phyloP scores from a whole-genome alignment of 2,329 filamentous ascomycete genomes.

The Rhynchosporium graminicola region DNA sequence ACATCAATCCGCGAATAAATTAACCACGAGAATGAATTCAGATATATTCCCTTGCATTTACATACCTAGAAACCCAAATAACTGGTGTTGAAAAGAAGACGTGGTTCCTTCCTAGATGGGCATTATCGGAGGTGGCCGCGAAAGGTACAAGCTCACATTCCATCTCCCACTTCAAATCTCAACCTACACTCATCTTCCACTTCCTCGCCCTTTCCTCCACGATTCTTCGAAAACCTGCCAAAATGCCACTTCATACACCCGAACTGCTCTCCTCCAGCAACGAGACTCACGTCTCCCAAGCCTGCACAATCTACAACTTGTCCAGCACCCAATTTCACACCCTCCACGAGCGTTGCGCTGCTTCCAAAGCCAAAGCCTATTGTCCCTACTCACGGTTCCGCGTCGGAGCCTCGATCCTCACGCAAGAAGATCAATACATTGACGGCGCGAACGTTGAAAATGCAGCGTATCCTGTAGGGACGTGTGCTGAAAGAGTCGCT shows the following conservation, averaged over 20 bases:
- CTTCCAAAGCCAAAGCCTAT: conserved; percentile 79
- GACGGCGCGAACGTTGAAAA: conserved; percentile 92
- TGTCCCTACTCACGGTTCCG: conserved; percentile 73
- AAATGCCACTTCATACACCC: conserved; percentile 28
- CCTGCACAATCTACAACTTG: conserved; percentile 51
- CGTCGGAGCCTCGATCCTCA: conserved; percentile 80
- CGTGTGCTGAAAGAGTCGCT: conserved; percentile 91
- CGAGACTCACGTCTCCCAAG: conserved; percentile 36
- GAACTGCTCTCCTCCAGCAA: conserved; percentile 36
- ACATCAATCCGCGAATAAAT: background rate
- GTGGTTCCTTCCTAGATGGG: conserved; percentile 19
- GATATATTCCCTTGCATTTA: too few relatives aligned
- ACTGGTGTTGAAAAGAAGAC: background rate
- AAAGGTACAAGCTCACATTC: conserved; percentile 10
- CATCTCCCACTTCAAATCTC: background rate
- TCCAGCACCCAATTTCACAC: conserved; percentile 63
- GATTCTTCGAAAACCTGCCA: conserved; percentile 12
- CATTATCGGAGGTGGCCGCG: conserved; percentile 18
- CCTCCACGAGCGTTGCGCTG: conserved; percentile 67
- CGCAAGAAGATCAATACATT: conserved; percentile 48
- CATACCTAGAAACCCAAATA: background rate
- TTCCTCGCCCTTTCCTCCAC: conserved; percentile 3
- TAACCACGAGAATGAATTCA: background rate
- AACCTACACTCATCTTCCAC: background rate
- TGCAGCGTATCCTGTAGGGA: conserved; percentile 86